phyloP scores from a whole-genome alignment of 2,329 filamentous ascomycete species.

The Epichloe elymi region DNA sequence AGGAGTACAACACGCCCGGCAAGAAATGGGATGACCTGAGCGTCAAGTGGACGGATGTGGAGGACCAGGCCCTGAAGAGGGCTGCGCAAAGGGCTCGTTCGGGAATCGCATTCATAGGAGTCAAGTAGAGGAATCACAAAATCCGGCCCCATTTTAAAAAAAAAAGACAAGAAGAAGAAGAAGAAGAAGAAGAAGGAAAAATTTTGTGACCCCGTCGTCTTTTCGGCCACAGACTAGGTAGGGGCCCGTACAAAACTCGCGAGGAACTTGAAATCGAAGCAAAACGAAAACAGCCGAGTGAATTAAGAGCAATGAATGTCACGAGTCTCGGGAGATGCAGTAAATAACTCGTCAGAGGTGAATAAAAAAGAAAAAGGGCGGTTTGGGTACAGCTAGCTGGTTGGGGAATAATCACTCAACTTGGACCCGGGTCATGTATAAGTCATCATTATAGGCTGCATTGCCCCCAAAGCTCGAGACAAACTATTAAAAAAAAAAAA shows the following conservation, averaged over 20 bases:
- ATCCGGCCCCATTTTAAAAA: neutral
- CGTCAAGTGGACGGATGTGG: constrained; percentile 54
- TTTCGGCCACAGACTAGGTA: neutral
- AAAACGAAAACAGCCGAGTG: no score
- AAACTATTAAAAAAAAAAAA: neutral
- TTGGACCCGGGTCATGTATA: neutral
- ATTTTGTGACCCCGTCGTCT: neutral
- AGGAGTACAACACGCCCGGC: constrained; percentile 50
- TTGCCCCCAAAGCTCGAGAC: neutral
- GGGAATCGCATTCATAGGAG: constrained; percentile 50
- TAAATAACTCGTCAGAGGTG: no score
- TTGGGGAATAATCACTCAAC: no score
- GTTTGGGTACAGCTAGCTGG: no score
- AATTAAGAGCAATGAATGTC: no score
- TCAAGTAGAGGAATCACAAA: constrained; percentile 35
- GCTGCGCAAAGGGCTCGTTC: constrained; percentile 44
- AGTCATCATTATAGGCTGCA: neutral
- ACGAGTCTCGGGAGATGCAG: no score
- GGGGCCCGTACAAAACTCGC: no score
- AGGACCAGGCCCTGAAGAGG: constrained; percentile 48
- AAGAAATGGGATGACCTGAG: constrained; percentile 54
- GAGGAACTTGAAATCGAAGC: no score
- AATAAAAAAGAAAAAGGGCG: no score
- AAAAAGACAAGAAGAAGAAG: neutral
- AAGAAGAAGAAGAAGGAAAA: neutral